phyloP scores from a whole-genome alignment of 768 basidiomycete species.

The Mycena kentingensis region DNA sequence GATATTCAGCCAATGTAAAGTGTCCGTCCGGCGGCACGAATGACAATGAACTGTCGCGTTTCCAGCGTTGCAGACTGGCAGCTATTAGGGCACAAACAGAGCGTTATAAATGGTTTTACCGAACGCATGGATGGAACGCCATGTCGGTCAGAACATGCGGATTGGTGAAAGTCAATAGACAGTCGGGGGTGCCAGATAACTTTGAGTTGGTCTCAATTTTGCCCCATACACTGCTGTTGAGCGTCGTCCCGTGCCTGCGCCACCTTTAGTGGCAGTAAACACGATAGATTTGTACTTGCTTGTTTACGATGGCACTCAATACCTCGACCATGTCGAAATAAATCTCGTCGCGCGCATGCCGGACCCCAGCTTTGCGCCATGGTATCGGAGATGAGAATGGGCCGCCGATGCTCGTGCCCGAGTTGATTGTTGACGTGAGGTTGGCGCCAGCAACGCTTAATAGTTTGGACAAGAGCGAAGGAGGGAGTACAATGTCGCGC shows the following conservation, averaged over 20 bases:
- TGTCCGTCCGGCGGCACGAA: conserved; percentile 94
- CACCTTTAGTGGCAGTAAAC: neutral
- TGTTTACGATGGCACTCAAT: conserved; percentile 75
- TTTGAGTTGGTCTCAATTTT: conserved; percentile 75
- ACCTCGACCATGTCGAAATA: conserved; percentile 90
- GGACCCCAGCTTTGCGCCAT: conserved; percentile 84
- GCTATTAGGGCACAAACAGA: neutral
- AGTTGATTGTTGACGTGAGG: conserved; percentile 48
- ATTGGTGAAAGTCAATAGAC: conserved; percentile 75
- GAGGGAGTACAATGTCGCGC: conserved; percentile 91
- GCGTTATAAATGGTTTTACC: conserved; percentile 45
- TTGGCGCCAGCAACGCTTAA: conserved; percentile 56
- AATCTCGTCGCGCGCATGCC: conserved; percentile 87
- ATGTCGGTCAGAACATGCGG: conserved; percentile 73
- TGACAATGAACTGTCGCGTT: conserved; percentile 73
- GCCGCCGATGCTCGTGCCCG: conserved; percentile 44
- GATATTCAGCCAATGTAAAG: conserved; percentile 85
- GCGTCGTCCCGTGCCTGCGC: conserved; percentile 65
- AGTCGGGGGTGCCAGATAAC: conserved; percentile 89
- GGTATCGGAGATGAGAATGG: conserved; percentile 90
- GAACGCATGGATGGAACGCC: conserved; percentile 90
- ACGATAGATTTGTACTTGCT: conserved; percentile 44
- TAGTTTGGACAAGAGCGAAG: conserved; percentile 79
- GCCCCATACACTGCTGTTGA: conserved; percentile 72
- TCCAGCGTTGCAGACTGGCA: conserved; percentile 76